Base-by-base conservation (phyloP, 2,329 filamentous ascomycete genomes). In the Penicillium sp. region DNA sequence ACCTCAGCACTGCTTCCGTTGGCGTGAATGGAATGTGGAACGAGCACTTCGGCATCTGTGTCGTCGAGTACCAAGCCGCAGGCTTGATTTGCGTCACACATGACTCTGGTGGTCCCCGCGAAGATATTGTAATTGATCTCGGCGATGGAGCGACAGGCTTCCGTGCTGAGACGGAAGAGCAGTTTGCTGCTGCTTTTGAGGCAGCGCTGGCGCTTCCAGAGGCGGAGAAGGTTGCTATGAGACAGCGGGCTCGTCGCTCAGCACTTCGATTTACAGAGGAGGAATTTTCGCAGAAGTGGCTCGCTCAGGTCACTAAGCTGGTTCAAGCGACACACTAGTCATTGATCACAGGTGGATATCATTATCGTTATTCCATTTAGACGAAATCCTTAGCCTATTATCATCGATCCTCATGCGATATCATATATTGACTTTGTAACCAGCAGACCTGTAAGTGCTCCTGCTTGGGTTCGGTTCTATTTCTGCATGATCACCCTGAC, bases 1-100 rank as follows among this genome's bases (percentile, higher is more conserved):
- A 90, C 84, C 79, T 97, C 56, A 79, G 85, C 49, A 86, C 80
- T 58, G 87, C 89, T 3, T 93, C 86, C 16, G 84, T 99, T 1
- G 94, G 94, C 46, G 92, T 96, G 26, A 99, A 99, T 66, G 91
- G 90, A 67, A 99, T 99, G 94, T 99, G 94, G 93, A 97, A 97
- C 71, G 94, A 99, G 77, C 94, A 99, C 74, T 99, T 99, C 71
- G 94, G 94, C 19, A 99, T 99, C 55, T 94, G 94, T 1, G 92
- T 97, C 14, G 94, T 99, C 36, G 94, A 99, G 78, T 99, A 97
- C 70, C 92, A 97, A 71, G 94, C 94, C 3, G 94, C 94, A 0
- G 94, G 94, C 1, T 79, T 99, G 54, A 92, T 99, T 53, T 87
- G 89, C 5, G 92, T 99, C 0, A 94, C 97, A 8, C 94, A 99